phyloP scores from a whole-genome alignment of 306 rosid genomes.

The Vigna reflexopilosa region DNA sequence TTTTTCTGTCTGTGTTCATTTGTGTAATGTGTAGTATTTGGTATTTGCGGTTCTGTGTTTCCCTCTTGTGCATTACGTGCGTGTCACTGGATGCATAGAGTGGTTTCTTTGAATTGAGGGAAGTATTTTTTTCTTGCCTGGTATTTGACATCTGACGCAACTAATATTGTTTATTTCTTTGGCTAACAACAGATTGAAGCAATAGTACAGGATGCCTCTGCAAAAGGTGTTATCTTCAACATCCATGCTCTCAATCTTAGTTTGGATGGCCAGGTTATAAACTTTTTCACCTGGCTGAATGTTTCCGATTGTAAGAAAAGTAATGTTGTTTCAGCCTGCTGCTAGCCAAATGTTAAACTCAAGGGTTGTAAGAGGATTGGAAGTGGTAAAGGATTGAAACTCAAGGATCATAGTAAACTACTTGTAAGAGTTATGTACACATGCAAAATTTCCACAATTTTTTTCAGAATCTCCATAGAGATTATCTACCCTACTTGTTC shows the following conservation, averaged over 20 bases:
- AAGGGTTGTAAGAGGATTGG: no score
- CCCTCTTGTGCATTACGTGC: background rate
- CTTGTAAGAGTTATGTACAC: no score
- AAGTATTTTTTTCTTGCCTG: conserved; percentile 12
- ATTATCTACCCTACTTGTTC: background rate
- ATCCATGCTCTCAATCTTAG: conserved; percentile 75
- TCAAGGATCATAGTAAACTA: no score
- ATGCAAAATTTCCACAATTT: no score
- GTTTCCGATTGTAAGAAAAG: conserved; percentile 2
- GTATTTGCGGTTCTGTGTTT: conserved; percentile 4
- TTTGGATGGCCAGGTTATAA: conserved; percentile 81
- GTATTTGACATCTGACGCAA: conserved; percentile 17
- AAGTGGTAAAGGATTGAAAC: no score
- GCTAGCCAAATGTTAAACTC: background rate
- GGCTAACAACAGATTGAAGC: conserved; percentile 77
- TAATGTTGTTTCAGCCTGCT: background rate
- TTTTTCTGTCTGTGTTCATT: background rate
- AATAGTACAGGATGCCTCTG: conserved; percentile 74
- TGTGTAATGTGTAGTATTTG: background rate
- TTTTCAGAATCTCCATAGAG: no score
- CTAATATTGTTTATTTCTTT: conserved; percentile 38
- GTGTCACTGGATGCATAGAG: background rate
- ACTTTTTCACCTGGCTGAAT: conserved; percentile 18
- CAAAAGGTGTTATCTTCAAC: conserved; percentile 74
- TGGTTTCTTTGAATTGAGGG: conserved; percentile 26